Evolutionary conservation across 495 filamentous ascomycete species (phyloP).

Genomic region (Penicillium lividum): DNA sequence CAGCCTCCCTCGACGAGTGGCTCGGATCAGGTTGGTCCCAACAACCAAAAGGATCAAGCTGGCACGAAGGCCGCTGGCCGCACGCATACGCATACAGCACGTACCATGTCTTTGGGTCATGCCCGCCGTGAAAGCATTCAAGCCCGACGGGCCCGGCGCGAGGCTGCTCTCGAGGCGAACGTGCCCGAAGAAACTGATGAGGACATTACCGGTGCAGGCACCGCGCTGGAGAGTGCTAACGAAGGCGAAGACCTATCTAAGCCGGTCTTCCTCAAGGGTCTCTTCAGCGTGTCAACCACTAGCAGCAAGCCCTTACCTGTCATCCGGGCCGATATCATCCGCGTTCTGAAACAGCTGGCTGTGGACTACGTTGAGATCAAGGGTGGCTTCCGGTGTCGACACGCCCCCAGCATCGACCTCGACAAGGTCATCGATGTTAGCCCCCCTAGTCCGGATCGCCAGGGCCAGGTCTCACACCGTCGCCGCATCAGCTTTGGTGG

Average conservation of each 20-base stretch:
- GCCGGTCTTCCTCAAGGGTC: constrained; percentile 93
- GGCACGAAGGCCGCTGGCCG: constrained; percentile 29
- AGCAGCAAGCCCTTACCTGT: constrained; percentile 83
- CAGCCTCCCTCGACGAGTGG: constrained; percentile 74
- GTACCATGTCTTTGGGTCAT: constrained; percentile 89
- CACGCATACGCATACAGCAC: constrained; percentile 54
- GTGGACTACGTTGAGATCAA: constrained; percentile 90
- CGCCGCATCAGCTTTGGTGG: constrained; percentile 84
- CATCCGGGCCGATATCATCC: constrained; percentile 89
- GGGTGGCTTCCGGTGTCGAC: constrained; percentile 87
- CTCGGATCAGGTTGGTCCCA: constrained; percentile 66
- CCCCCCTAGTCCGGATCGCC: constrained; percentile 55
- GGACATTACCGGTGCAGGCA: constrained; percentile 47
- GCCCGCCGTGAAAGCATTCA: constrained; percentile 88
- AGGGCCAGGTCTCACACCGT: constrained; percentile 59
- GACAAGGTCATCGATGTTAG: constrained; percentile 64
- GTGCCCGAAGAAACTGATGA: constrained; percentile 81
- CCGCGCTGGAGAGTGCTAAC: constrained; percentile 55
- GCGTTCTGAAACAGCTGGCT: constrained; percentile 82
- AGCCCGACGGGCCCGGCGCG: constrained; percentile 69
- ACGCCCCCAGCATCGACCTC: constrained; percentile 85
- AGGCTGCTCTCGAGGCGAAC: constrained; percentile 65
- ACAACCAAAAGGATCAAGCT: constrained; percentile 43
- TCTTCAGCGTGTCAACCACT: constrained; percentile 97
- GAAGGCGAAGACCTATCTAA: constrained; percentile 65